These are phyloP conservation scores for Oxyria digyna DNA, from an alignment of 148 eudicot genomes.

Conservation along the genomic window DNA sequence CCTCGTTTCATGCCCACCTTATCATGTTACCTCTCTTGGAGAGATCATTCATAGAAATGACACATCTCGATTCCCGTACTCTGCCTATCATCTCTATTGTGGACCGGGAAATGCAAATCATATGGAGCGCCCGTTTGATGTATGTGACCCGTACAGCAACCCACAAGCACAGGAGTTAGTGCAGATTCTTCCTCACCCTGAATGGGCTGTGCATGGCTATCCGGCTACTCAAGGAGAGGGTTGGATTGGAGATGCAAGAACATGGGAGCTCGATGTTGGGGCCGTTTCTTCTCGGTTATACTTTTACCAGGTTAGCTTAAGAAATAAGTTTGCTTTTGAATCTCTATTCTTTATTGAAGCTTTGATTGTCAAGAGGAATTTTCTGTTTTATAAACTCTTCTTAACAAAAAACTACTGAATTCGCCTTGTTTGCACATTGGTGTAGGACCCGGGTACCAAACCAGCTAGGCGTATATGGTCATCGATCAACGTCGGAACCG, in stretches of 20 bases:
- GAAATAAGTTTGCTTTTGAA: no score
- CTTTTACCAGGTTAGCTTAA: no score
- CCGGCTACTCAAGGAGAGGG: slow-evolving; percentile 29
- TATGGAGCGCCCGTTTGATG: slow-evolving; percentile 23
- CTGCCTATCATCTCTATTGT: slow-evolving; percentile 43
- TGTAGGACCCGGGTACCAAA: slow-evolving; percentile 27
- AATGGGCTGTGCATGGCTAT: slow-evolving; percentile 30
- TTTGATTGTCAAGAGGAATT: no score
- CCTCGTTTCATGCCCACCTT: slow-evolving; percentile 30
- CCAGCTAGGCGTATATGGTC: slow-evolving; percentile 23
- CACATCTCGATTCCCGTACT: slow-evolving; percentile 27
- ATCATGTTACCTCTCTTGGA: slow-evolving; percentile 23
- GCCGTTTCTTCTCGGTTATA: no score
- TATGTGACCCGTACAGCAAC: slow-evolving; percentile 32
- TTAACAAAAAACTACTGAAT: not conserved
- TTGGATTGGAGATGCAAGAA: slow-evolving; percentile 23
- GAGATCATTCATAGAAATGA: slow-evolving; percentile 24
- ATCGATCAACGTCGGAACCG: slow-evolving; percentile 19
- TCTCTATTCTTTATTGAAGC: no score
- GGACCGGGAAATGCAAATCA: slow-evolving; percentile 38
- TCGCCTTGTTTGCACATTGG: not conserved
- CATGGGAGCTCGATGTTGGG: no score
- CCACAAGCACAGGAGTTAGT: slow-evolving; percentile 30
- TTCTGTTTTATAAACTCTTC: no score
- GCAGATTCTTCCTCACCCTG: slow-evolving; percentile 31